Conservation (phyloP, 805 yeast species). For the Kluyveromyces siamensis region DNA sequence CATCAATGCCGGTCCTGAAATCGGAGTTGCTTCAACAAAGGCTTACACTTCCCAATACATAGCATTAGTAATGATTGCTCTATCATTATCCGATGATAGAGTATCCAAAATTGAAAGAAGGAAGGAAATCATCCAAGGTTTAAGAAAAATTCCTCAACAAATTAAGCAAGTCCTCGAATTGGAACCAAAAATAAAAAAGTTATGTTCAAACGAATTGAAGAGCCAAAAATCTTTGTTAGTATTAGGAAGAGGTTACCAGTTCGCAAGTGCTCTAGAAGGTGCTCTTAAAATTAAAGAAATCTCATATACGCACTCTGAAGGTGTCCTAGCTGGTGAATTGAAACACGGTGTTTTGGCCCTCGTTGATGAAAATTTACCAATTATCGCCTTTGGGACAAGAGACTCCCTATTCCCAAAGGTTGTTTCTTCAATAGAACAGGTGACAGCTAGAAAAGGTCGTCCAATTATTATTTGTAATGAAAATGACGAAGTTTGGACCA, state of each 20-base stretch:
- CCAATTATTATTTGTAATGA: constrained; percentile 91
- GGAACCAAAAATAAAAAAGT: constrained; percentile 61
- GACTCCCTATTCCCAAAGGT: constrained; percentile 95
- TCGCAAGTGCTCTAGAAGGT: constrained; percentile 96
- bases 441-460: constrained; percentile 93
- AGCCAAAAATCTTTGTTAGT: constrained; percentile 80
- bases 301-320: constrained; percentile 98
- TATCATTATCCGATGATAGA: constrained; percentile 88
- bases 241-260: constrained; percentile 96
- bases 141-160: constrained; percentile 76
- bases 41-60: constrained; percentile 98
- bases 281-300: constrained; percentile 97
- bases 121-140: constrained; percentile 75
- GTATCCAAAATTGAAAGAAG: constrained; percentile 71
- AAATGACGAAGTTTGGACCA: constrained; percentile 53
- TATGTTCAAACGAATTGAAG: constrained; percentile 66
- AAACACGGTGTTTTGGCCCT: constrained; percentile 97
- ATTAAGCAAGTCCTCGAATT: constrained; percentile 67
- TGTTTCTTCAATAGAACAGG: constrained; percentile 92
- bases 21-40: constrained; percentile 98
- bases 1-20: constrained; percentile 98
- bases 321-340: constrained; percentile 97
- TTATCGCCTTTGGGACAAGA: constrained; percentile 91
- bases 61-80: constrained; percentile 93
- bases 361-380: constrained; percentile 89